Percentiles rank a stretch among this genome's conserved stretches.
phyloP scores from a whole-genome alignment of 2,329 filamentous ascomycete genomes.

The Venturia asperata region DNA sequence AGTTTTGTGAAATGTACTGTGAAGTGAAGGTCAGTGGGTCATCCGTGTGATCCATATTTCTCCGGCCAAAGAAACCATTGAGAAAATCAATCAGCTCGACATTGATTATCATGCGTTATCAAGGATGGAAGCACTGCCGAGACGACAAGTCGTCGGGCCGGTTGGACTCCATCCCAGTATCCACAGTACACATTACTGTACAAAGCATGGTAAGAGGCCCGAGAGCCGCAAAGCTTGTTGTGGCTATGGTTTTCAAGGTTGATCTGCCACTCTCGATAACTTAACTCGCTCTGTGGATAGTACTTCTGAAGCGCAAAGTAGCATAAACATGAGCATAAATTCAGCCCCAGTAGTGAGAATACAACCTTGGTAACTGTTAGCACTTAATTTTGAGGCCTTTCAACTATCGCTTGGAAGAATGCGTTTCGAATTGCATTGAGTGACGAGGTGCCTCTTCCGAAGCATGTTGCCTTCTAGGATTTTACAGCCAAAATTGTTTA shows the following conservation, averaged over 20 bases:
- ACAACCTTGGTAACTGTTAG: neutral
- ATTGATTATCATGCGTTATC: no score
- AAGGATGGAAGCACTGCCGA: neutral
- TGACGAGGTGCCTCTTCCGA: no score
- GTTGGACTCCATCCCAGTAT: neutral
- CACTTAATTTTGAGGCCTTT: neutral
- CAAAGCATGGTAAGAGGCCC: neutral
- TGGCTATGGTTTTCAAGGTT: no score
- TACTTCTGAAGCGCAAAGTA: neutral
- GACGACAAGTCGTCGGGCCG: neutral
- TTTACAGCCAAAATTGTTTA: neutral
- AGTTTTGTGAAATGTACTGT: no score
- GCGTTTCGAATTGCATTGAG: neutral
- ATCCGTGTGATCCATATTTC: no score
- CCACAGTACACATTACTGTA: no score
- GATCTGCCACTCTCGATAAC: neutral
- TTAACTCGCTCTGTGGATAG: neutral
- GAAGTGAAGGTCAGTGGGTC: no score
- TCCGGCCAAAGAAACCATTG: no score
- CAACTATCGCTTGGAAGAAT: neutral
- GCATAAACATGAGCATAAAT: neutral
- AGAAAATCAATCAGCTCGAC: no score
- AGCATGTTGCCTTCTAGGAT: neutral
- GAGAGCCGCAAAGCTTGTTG: slow-evolving; percentile 8
- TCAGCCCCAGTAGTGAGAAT: neutral